Percentiles rank a stretch among this genome's conserved stretches.
These are phyloP conservation scores for Trichoderma semiorbis DNA, from an alignment of 2,329 filamentous ascomycete genomes.

Conservation along the genomic window DNA sequence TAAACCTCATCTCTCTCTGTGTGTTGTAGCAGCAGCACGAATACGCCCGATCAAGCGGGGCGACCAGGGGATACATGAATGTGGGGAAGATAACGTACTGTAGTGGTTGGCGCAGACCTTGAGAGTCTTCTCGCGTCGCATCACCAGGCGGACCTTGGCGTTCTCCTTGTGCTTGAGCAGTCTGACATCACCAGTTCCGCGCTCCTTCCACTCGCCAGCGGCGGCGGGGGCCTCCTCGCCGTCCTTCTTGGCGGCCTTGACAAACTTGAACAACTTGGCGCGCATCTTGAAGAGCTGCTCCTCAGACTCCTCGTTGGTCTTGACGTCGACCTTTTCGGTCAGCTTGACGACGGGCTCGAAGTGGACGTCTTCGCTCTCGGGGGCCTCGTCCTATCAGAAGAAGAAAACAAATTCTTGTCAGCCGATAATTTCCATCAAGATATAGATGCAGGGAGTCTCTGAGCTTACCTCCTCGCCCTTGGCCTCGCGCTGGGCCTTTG, in stretches of 20 bases:
- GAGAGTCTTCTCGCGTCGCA: slow-evolving; percentile 99
- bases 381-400: slow-evolving; percentile 62
- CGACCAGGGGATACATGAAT: neutral
- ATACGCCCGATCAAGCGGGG: neutral
- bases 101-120: slow-evolving; percentile 99
- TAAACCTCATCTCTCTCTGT: neutral
- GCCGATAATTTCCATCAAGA: neutral
- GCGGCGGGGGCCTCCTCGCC: slow-evolving; percentile 14
- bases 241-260: slow-evolving; percentile 56
- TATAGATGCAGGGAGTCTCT: no score
- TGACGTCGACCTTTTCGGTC: slow-evolving; percentile 93
- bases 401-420: neutral
- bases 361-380: slow-evolving; percentile 89
- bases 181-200: slow-evolving; percentile 92
- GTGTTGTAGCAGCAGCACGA: neutral
- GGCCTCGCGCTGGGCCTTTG: slow-evolving; percentile 67
- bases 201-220: slow-evolving; percentile 96
- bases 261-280: slow-evolving; percentile 98
- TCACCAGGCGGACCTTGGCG: slow-evolving; percentile 93
- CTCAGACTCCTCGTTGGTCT: slow-evolving; percentile 98
- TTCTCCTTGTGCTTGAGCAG: slow-evolving; percentile 99
- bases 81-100: slow-evolving; percentile 59
- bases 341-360: slow-evolving; percentile 96
- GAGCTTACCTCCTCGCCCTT: slow-evolving; percentile 56
- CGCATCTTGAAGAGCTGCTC: slow-evolving; percentile 99